A percentile compares a stretch with the other conserved stretches of the same genome.
These are phyloP conservation scores for Alternaria ventricosa DNA, from an alignment of 2,329 filamentous ascomycete species.

Conservation along the genomic window DNA sequence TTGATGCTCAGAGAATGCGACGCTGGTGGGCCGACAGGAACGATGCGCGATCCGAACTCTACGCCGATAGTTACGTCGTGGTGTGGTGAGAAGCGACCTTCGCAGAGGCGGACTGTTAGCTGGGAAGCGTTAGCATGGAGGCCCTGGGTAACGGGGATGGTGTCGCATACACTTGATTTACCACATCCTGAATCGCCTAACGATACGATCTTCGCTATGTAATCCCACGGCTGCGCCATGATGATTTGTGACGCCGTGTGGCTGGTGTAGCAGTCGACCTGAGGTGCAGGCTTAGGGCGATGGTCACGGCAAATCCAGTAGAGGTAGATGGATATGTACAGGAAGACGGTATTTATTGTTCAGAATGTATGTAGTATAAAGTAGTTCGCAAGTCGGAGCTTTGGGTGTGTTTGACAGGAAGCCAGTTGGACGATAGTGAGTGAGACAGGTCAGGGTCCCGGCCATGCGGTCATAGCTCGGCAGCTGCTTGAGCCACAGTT, in stretches of 20 bases:
- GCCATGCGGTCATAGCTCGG: slow-evolving; percentile 29
- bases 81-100: slow-evolving; percentile 90
- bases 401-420: background rate
- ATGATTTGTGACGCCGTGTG: slow-evolving; percentile 15
- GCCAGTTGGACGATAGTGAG: slow-evolving; percentile 7
- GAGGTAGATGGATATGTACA: background rate
- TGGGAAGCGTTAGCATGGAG: slow-evolving; percentile 45
- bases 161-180: slow-evolving; percentile 71
- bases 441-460: slow-evolving; percentile 11
- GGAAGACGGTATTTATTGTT: background rate
- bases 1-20: slow-evolving; percentile 64
- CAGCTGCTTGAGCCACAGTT: slow-evolving; percentile 4
- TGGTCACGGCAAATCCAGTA: background rate
- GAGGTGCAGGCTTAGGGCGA: background rate
- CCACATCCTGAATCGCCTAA: slow-evolving; percentile 96
- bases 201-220: slow-evolving; percentile 98
- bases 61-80: slow-evolving; percentile 98
- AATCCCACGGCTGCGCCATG: slow-evolving; percentile 83
- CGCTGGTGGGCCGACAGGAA: slow-evolving; percentile 85
- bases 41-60: slow-evolving; percentile 92
- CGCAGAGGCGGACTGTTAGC: slow-evolving; percentile 92
- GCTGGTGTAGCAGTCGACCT: background rate
- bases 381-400: background rate
- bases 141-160: background rate
- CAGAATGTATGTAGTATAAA: background rate